Conservation (phyloP, 2,329 filamentous ascomycete genomes). For the Hypoxylon sp. region DNA sequence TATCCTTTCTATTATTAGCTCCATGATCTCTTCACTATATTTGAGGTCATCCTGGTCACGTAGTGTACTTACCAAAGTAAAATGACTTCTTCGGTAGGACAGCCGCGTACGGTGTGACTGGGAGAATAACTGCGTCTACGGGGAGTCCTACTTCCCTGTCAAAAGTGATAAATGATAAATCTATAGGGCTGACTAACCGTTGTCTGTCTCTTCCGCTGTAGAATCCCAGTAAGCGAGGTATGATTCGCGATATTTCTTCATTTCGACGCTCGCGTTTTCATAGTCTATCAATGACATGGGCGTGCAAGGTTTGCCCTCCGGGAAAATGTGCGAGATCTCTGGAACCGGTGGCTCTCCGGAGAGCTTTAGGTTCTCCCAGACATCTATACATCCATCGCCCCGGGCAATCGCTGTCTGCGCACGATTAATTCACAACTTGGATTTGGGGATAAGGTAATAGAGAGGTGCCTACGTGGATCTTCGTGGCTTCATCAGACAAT, state of each 20-base stretch:
- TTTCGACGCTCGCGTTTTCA: background rate
- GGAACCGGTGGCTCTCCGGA: conserved; percentile 11
- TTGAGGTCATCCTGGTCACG: background rate
- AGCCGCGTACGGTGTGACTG: conserved; percentile 9
- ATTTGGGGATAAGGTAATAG: background rate
- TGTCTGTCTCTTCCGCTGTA: background rate
- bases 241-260: conserved; percentile 9
- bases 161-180: background rate
- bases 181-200: background rate
- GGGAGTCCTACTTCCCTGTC: background rate
- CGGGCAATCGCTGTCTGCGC: background rate
- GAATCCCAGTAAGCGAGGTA: conserved; percentile 5
- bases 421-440: background rate
- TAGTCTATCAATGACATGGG: background rate
- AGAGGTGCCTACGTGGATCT: conserved; percentile 7
- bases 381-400: conserved; percentile 4
- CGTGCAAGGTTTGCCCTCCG: background rate
- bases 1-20: conserved; percentile 8
- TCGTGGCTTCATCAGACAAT: background rate
- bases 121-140: conserved; percentile 5
- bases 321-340: conserved; percentile 11
- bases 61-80: conserved; percentile 1
- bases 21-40: background rate
- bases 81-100: background rate
- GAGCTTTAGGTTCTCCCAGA: conserved; percentile 11